These are phyloP conservation scores for Myriosclerotinia curreyana DNA, from an alignment of 2,329 filamentous ascomycete species.

Conservation along the genomic window DNA sequence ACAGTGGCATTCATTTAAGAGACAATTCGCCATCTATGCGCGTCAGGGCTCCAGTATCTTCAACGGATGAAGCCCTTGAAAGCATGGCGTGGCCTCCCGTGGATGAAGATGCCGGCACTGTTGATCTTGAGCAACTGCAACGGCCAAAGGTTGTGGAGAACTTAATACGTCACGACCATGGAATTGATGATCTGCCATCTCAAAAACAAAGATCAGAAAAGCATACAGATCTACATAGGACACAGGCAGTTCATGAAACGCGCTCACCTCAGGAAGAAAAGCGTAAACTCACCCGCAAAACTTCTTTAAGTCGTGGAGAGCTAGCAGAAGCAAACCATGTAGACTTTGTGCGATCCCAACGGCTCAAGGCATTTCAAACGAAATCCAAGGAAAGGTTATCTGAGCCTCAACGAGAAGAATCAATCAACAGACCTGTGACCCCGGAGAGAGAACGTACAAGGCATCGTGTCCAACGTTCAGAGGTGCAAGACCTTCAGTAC, in stretches of 20 bases:
- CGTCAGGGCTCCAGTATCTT: constrained; percentile 34
- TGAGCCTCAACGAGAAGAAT: constrained; percentile 29
- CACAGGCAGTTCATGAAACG: constrained; percentile 27
- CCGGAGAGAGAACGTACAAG: constrained; percentile 26
- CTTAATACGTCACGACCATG: constrained; percentile 24
- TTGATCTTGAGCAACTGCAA: constrained; percentile 42
- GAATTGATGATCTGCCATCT: constrained; percentile 24
- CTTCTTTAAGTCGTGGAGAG: constrained; percentile 22
- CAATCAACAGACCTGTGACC: constrained; percentile 26
- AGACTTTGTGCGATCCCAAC: constrained; percentile 28
- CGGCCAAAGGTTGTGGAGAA: constrained; percentile 26
- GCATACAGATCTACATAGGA: constrained; percentile 30
- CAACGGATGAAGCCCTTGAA: constrained; percentile 40
- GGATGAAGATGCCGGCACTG: constrained; percentile 47
- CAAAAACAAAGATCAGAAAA: constrained; percentile 27
- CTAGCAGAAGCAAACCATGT: constrained; percentile 19
- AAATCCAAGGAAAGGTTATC: constrained; percentile 25
- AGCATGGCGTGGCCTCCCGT: constrained; percentile 43
- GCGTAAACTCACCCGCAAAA: constrained; percentile 24
- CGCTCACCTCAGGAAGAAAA: constrained; percentile 21
- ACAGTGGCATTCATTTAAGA: constrained; percentile 56
- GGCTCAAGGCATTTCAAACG: constrained; percentile 21
- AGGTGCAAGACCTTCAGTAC: constrained; percentile 29
- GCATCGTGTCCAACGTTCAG: constrained; percentile 32
- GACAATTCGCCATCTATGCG: constrained; percentile 43